Conservation (phyloP, 1,139 yeast species). For the Kodamaea suecica region DNA sequence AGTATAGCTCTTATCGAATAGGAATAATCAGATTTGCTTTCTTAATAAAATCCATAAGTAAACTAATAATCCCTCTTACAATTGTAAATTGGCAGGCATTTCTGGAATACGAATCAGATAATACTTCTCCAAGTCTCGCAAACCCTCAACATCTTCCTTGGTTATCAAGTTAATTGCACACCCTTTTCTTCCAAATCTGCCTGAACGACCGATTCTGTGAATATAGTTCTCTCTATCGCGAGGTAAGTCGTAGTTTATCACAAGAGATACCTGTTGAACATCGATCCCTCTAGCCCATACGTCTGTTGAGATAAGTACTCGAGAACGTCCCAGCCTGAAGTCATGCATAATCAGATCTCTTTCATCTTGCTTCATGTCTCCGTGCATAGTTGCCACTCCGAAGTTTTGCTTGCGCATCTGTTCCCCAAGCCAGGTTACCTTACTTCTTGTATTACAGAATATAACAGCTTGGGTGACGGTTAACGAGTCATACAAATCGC, state of each 20-base stretch:
- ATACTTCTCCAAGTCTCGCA: constrained; percentile 71
- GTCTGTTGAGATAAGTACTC: constrained; percentile 91
- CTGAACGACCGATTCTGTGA: constrained; percentile 93
- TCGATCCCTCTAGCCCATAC: constrained; percentile 98
- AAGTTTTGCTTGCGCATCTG: constrained; percentile 77
- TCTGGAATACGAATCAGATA: constrained; percentile 78
- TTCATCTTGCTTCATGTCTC: constrained; percentile 94
- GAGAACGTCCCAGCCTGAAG: constrained; percentile 68
- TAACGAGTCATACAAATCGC: constrained; percentile 90
- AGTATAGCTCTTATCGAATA: too few species aligned
- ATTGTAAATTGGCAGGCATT: constrained; percentile 67
- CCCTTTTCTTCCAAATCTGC: constrained; percentile 95
- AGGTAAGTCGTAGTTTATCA: constrained; percentile 89
- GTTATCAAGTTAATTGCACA: constrained; percentile 89
- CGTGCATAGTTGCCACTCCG: constrained; percentile 93
- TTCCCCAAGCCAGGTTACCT: constrained; percentile 88
- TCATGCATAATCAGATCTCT: constrained; percentile 88
- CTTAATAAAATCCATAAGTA: too few species aligned
- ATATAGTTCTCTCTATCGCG: constrained; percentile 82
- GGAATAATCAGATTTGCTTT: too few species aligned
- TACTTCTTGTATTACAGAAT: constrained; percentile 87
- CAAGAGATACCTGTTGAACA: constrained; percentile 95
- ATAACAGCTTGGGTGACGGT: constrained; percentile 96
- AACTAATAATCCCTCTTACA: too few species aligned
- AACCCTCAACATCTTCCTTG: constrained; percentile 54